These are phyloP conservation scores for Coniella vitis DNA, from an alignment of 2,329 filamentous ascomycete species.

Conservation along the genomic window DNA sequence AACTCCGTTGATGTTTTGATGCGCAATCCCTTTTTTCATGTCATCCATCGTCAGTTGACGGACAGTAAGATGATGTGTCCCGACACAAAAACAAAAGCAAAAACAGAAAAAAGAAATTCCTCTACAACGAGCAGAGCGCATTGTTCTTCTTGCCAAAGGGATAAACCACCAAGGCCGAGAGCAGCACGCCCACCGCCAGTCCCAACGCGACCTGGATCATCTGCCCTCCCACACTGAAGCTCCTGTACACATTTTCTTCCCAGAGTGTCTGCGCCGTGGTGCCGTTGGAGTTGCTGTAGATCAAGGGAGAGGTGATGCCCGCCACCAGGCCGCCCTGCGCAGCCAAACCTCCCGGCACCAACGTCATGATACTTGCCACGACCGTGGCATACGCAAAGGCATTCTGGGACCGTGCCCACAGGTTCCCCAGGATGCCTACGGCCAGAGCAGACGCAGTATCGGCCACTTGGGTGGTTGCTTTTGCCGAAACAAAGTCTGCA, in stretches of 20 bases:
- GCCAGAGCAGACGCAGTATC: constrained; percentile 12
- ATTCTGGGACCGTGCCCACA: constrained; percentile 12
- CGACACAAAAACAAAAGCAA: too few relatives aligned
- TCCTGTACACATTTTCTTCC: background rate
- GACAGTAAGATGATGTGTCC: too few relatives aligned
- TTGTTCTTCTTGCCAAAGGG: constrained; percentile 1
- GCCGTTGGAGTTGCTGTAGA: background rate
- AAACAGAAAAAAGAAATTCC: too few relatives aligned
- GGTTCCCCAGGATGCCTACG: constrained; percentile 13
- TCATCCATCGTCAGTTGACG: too few relatives aligned
- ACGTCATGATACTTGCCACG: constrained; percentile 8
- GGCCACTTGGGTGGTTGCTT: constrained; percentile 12
- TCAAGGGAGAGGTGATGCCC: constrained; percentile 9
- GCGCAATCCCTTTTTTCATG: too few relatives aligned
- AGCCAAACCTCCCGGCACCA: constrained; percentile 9
- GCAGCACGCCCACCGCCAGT: background rate
- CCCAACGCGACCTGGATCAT: constrained; percentile 8
- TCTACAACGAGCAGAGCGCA: background rate
- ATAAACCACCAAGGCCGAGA: background rate
- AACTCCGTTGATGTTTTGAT: too few relatives aligned
- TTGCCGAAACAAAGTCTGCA: constrained; percentile 12
- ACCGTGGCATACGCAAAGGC: constrained; percentile 10
- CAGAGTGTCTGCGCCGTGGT: background rate
- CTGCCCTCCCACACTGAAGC: constrained; percentile 5
- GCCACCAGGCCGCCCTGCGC: constrained; percentile 10